Base-by-base conservation (phyloP, 352 stramenopile species). In the Pythium apleroticum region DNA sequence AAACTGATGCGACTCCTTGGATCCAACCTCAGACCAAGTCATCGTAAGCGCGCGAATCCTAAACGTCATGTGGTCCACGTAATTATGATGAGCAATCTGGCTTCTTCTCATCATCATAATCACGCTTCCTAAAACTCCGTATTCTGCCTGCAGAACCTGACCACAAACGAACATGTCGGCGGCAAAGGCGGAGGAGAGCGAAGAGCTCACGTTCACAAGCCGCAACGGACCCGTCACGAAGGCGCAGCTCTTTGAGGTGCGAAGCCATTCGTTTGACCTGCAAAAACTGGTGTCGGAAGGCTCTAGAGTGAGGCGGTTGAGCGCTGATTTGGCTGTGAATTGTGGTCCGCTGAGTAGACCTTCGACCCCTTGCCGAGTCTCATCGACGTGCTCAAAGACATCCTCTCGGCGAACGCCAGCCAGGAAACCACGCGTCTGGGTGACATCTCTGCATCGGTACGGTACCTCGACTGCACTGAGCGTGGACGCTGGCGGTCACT, bases 381-480 rank as follows among this genome's bases (percentile, higher is more conserved):
- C 31, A 95, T 95, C 58, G 86, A 95, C 45, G 83, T 91, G 63
- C 77, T 95, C 31, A 95, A 91, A 63, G 86, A 95, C 68, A 83
- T 95, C 55, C 63, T 92, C 25, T 83, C 84, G 22, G 83, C 84
- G n/a, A 81, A 71, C 17, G 88, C 84, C 19, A 81, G 70, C 33
- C 84, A 95, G 60, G 86, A 93, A 50, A 89, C 81, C 17, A 92
- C 85, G 50, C 73, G 86, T 24, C 75, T 95, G 22, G 86, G 86
- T 62, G 86, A 95, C 57, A 74, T 95, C 31, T 93, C 86, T n/a
- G 69, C 82, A 2, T 91, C 86, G 49, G 86, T 92, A 72, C 50
- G 74, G 24, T 17, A 15, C 2, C 30, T 17, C 45, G 35, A 48
- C 22, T 12, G 15, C 10, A 28, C 53, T 30, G 15, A 3, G 25